phyloP scores from a whole-genome alignment of 805 yeast species.

The Suhomyces sp. region DNA sequence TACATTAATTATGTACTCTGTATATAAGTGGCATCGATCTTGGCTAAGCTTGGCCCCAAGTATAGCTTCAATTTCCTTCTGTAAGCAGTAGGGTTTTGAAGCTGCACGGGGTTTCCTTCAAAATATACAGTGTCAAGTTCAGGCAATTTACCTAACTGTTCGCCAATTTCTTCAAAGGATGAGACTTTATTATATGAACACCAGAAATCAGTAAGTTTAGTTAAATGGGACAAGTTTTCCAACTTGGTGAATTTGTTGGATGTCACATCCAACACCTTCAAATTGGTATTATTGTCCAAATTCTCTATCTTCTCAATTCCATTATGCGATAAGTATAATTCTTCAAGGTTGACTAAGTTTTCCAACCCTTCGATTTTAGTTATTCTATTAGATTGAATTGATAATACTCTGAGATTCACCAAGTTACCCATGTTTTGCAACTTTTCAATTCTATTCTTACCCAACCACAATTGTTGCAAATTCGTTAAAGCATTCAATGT shows the following conservation, averaged over 20 bases:
- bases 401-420: conserved; percentile 64
- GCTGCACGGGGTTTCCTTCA: conserved; percentile 89
- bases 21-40: conserved; percentile 88
- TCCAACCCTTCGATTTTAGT: conserved; percentile 81
- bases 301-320: conserved; percentile 74
- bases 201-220: conserved; percentile 88
- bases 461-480: conserved; percentile 84
- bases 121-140: conserved; percentile 84
- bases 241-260: conserved; percentile 64
- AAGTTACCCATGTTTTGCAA: conserved; percentile 62
- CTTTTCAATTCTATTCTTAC: conserved; percentile 72
- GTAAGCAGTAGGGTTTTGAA: conserved; percentile 70
- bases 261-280: conserved; percentile 77
- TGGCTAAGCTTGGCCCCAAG: conserved; percentile 66
- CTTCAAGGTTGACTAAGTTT: conserved; percentile 67
- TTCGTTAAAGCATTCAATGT: conserved; percentile 52
- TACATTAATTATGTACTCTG: background rate
- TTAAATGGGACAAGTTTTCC: conserved; percentile 62
- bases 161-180: conserved; percentile 64
- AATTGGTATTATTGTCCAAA: conserved; percentile 62
- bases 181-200: conserved; percentile 74
- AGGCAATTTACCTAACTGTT: conserved; percentile 59
- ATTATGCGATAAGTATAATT: conserved; percentile 84
- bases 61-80: conserved; percentile 76
- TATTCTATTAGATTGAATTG: conserved; percentile 84